Evolutionary conservation across 257 asterid species (phyloP).

Genomic region (Craterostigma plantagineum): DNA sequence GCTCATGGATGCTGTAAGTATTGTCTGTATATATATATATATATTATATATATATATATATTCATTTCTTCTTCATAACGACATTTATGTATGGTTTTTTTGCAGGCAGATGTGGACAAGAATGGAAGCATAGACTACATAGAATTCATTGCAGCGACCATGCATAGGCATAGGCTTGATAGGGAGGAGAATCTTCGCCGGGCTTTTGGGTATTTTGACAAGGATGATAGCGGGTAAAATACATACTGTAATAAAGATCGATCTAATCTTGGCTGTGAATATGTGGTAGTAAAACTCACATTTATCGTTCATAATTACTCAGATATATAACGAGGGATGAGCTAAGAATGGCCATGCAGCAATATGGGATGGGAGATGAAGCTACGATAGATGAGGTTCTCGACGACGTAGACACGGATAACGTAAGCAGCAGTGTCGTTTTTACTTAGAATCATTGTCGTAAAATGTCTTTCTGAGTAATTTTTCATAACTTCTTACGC

Average conservation of each 20-base stretch:
- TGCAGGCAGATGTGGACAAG: constrained; percentile 85
- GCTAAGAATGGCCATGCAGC: constrained; percentile 61
- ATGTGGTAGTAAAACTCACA: neutral
- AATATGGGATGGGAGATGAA: constrained; percentile 89
- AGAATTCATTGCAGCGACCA: constrained; percentile 77
- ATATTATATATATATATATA: neutral
- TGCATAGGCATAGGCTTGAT: constrained; percentile 85
- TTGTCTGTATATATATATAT: neutral
- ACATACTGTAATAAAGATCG: neutral
- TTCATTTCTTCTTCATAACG: neutral
- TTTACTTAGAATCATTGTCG: neutral
- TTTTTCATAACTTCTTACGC: neutral
- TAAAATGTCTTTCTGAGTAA: too few species aligned
- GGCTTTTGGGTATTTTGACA: constrained; percentile 75
- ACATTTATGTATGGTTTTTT: too few species aligned
- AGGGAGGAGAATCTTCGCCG: constrained; percentile 50
- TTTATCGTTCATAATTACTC: constrained; percentile 1
- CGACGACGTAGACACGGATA: constrained; percentile 69
- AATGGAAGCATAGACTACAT: constrained; percentile 69
- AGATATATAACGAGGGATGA: constrained; percentile 91
- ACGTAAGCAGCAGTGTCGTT: constrained; percentile 15
- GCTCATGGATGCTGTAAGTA: constrained; percentile 83
- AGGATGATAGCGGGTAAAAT: constrained; percentile 52
- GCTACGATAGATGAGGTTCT: constrained; percentile 70
- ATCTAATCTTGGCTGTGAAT: neutral